Evolutionary conservation across 2,329 filamentous ascomycete genomes (phyloP).

Genomic region (Alternaria rosae): DNA sequence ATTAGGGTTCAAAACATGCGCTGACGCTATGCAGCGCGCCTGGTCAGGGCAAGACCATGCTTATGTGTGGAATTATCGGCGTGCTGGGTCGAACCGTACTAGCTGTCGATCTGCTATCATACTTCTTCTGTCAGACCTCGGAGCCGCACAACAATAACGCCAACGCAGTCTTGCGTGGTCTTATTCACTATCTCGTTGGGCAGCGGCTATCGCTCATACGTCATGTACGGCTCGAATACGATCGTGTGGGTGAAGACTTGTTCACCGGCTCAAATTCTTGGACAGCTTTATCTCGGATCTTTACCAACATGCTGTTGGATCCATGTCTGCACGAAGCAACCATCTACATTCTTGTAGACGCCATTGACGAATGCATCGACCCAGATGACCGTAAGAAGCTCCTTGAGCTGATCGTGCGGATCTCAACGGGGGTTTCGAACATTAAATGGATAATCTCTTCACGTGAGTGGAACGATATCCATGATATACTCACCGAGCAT

Average conservation of each 20-base stretch:
- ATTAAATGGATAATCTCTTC: not conserved
- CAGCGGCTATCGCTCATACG: not conserved
- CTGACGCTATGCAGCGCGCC: not conserved
- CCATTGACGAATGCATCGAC: not conserved
- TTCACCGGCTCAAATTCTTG: not conserved
- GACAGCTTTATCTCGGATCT: not conserved
- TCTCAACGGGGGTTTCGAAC: not conserved
- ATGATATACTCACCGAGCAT: not conserved
- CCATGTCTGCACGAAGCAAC: rapidly evolving
- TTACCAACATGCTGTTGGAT: not conserved
- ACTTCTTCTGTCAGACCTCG: not conserved
- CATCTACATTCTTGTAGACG: not conserved
- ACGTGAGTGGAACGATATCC: not conserved
- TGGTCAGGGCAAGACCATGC: not conserved
- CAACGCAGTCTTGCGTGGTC: not conserved
- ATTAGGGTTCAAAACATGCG: no score
- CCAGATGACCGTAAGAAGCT: not conserved
- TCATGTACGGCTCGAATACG: not conserved
- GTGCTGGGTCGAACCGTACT: no score
- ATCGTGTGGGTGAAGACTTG: not conserved
- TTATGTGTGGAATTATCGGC: not conserved
- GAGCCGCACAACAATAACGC: not conserved
- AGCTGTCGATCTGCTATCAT: not conserved
- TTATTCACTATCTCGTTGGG: not conserved
- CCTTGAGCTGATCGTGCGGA: not conserved